Base-by-base conservation (phyloP, 1,284 basidiomycete genomes). In the Heterobasidion annosum region DNA sequence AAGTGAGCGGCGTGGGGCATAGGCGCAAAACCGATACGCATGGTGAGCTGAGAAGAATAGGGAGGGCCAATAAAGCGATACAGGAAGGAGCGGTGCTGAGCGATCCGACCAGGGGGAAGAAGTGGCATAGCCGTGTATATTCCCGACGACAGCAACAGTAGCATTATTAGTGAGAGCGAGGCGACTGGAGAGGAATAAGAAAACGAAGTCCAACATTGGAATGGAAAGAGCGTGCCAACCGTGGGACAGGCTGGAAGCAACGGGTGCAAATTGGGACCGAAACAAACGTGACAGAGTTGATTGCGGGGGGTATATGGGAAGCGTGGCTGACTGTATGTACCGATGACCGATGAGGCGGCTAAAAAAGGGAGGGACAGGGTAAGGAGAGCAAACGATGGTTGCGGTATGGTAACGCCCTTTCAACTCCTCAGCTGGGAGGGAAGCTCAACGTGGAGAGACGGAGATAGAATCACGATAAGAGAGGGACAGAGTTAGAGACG, bases 221-320 rank as follows among this genome's bases (percentile, higher is more conserved):
- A 37, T 40, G 35, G 42, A 37, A 34, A 25, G 19, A 18, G 50
- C 34, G 13, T 18, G 50, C n/a, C 34, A 19, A 19, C 33, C 32
- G 34, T 34, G 34, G 19, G 50, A 33, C 18, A 43, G 12, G 37
- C 37, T 16, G 34, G 15, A n/a, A 37, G 15, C 37, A 44, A 33
- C 51, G 40, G 34, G 34, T 25, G 46, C 25, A 15, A 50, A 25
- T 8, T 8, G 34, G 32, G 13, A 34, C 34, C 19, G 54, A 50
- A 56, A 56, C 54, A 52, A 50, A 59, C 56, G 58, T 59, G 50
- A 54, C 54, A 52, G 57, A 59, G 62, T 60, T 67, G 64, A 65
- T 68, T 73, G 68, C 64, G 61, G 25, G 45, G 71, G 72, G 72
- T 73, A 73, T 73, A 59, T 52, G 55, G 15, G 37, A 40, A 40